These are phyloP conservation scores for Melampsora medusae DNA, from an alignment of 1,284 basidiomycete species.

Conservation along the genomic window DNA sequence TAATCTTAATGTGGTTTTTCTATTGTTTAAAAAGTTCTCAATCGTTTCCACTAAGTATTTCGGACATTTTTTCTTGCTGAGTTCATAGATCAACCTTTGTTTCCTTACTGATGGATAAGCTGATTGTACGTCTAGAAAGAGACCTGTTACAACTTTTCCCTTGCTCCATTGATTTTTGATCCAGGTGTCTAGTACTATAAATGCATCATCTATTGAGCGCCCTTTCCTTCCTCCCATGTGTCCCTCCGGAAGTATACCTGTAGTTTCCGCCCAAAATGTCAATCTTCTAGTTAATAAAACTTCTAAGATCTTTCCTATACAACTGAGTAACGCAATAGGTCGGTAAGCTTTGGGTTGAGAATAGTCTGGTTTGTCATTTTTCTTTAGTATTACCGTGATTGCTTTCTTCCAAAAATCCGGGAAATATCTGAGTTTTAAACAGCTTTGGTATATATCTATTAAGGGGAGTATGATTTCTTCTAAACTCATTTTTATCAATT, in stretches of 20 bases:
- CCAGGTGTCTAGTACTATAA: too few relatives aligned
- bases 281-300: neutral
- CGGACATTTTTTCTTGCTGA: neutral
- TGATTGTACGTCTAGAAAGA: neutral
- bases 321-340: neutral
- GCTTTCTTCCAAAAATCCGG: neutral
- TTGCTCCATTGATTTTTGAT: too few relatives aligned
- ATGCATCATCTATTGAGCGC: neutral
- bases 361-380: neutral
- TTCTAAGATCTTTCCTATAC: constrained; percentile 5
- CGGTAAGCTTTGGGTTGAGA: neutral
- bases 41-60: neutral
- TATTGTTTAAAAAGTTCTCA: neutral
- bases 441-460: neutral
- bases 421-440: neutral
- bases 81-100: neutral
- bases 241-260: neutral
- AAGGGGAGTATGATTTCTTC: neutral
- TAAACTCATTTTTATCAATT: neutral
- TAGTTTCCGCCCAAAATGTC: constrained; percentile 2
- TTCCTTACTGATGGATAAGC: constrained; percentile 18
- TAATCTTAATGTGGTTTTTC: neutral
- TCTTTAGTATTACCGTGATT: neutral
- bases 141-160: too few relatives aligned
- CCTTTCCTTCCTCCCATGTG: constrained; percentile 16